phyloP scores from a whole-genome alignment of 768 basidiomycete species.

The Rhizopogon rudus region DNA sequence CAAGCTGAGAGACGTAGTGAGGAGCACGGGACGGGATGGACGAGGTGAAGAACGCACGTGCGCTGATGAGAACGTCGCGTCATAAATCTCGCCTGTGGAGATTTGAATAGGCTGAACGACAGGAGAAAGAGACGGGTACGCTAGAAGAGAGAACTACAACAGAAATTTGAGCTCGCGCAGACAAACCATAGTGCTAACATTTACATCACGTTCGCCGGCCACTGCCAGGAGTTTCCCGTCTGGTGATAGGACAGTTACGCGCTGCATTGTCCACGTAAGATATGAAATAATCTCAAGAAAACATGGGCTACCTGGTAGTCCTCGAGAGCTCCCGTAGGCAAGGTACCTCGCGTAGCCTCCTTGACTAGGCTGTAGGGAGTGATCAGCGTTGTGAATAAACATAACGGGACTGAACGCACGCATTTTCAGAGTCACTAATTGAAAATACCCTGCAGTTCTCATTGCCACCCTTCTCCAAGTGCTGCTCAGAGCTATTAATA shows the following conservation, averaged over 20 bases:
- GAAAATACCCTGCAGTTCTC: constrained; percentile 79
- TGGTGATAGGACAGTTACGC: constrained; percentile 81
- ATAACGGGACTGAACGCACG: not conserved
- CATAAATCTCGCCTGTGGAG: constrained; percentile 79
- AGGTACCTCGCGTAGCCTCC: constrained; percentile 53
- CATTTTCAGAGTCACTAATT: constrained; percentile 21
- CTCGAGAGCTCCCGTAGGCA: constrained; percentile 54
- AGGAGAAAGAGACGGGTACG: constrained; percentile 54
- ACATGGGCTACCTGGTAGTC: constrained; percentile 80
- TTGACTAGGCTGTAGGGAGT: constrained; percentile 43
- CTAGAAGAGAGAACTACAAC: constrained; percentile 56
- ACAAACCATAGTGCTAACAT: constrained; percentile 19
- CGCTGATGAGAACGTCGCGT: constrained; percentile 69
- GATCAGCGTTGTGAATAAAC: not conserved
- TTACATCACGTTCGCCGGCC: constrained; percentile 70
- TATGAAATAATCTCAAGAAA: not conserved
- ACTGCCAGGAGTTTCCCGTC: constrained; percentile 59
- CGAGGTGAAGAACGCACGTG: constrained; percentile 38
- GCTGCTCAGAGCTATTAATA: constrained; percentile 71
- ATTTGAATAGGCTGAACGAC: constrained; percentile 43
- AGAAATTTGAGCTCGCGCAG: constrained; percentile 8
- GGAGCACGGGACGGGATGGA: not conserved
- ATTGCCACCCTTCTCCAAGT: constrained; percentile 63
- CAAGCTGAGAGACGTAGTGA: constrained; percentile 39
- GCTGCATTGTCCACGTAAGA: constrained; percentile 43